phyloP scores from a whole-genome alignment of 257 asterid species.

The Nicotiana tabacum region DNA sequence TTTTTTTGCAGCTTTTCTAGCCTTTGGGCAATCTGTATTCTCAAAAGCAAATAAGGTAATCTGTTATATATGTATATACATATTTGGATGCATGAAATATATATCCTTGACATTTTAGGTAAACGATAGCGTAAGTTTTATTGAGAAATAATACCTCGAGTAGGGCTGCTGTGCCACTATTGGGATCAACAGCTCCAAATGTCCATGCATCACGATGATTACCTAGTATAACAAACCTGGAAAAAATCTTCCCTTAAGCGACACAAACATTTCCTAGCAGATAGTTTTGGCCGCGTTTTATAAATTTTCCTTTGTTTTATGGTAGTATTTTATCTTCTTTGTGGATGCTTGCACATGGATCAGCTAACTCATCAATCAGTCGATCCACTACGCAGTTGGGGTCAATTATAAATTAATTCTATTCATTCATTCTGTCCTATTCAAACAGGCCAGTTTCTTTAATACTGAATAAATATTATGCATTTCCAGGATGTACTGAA shows the following conservation, averaged over 20 bases:
- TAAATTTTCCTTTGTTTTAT: not conserved
- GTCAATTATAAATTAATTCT: not conserved
- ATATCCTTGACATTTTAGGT: not conserved
- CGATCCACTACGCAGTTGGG: not conserved
- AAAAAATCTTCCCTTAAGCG: conserved; percentile 15
- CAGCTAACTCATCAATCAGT: not conserved
- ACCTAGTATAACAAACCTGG: conserved; percentile 71
- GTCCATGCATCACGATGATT: conserved; percentile 98
- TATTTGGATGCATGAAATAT: not conserved
- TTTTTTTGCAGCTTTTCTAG: conserved; percentile 37
- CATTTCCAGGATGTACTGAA: not conserved
- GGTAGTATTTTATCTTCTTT: not conserved
- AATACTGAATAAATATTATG: not conserved
- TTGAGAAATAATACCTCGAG: conserved; percentile 50
- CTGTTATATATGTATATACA: not conserved
- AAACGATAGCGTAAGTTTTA: not conserved
- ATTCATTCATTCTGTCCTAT: not conserved
- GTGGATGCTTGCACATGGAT: not conserved
- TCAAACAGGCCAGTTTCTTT: not conserved
- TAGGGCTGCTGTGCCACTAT: conserved; percentile 83
- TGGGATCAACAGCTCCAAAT: conserved; percentile 90
- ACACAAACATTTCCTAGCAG: not conserved
- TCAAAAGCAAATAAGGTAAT: conserved; percentile 14
- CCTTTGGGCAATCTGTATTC: conserved; percentile 58
- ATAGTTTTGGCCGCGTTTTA: not conserved